phyloP scores from a whole-genome alignment of 805 yeast genomes.

The Lachancea dasiensis region DNA sequence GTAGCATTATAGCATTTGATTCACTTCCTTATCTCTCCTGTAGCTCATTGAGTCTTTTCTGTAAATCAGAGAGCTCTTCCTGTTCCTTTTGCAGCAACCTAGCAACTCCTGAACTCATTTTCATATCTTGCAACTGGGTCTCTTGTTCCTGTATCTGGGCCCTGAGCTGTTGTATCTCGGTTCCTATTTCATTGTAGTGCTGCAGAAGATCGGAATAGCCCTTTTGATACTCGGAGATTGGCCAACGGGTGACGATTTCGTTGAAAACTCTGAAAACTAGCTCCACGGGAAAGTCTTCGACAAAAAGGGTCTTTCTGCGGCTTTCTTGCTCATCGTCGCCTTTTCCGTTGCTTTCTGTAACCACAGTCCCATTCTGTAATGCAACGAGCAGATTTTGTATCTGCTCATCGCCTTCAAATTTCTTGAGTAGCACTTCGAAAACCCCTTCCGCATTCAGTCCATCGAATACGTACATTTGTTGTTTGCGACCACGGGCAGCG shows the following conservation, averaged over 20 bases:
- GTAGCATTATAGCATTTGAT: no score
- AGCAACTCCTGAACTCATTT: conserved; percentile 30
- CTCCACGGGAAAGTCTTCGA: conserved; percentile 33
- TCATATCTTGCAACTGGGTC: conserved; percentile 23
- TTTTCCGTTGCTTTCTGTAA: conserved; percentile 29
- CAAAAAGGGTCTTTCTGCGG: conserved; percentile 34
- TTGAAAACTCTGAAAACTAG: conserved; percentile 22
- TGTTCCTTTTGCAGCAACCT: conserved; percentile 42
- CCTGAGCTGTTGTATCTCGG: conserved; percentile 31
- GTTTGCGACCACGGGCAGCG: conserved; percentile 13
- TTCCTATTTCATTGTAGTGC: conserved; percentile 39
- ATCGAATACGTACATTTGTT: conserved; percentile 22
- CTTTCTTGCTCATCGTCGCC: conserved; percentile 8
- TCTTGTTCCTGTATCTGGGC: conserved; percentile 12
- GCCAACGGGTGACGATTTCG: conserved; percentile 33
- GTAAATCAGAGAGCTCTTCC: conserved; percentile 40
- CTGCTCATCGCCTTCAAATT: conserved; percentile 30
- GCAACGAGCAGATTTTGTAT: conserved; percentile 37
- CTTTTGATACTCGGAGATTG: conserved; percentile 36
- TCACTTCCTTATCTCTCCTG: background rate
- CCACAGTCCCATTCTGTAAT: conserved; percentile 37
- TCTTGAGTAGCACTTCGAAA: conserved; percentile 30
- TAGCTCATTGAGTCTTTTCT: conserved; percentile 29
- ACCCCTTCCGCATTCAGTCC: conserved; percentile 20
- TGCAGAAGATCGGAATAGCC: conserved; percentile 40